Conservation (phyloP, 2,329 filamentous ascomycete genomes). For the Ascochyta fabae region DNA sequence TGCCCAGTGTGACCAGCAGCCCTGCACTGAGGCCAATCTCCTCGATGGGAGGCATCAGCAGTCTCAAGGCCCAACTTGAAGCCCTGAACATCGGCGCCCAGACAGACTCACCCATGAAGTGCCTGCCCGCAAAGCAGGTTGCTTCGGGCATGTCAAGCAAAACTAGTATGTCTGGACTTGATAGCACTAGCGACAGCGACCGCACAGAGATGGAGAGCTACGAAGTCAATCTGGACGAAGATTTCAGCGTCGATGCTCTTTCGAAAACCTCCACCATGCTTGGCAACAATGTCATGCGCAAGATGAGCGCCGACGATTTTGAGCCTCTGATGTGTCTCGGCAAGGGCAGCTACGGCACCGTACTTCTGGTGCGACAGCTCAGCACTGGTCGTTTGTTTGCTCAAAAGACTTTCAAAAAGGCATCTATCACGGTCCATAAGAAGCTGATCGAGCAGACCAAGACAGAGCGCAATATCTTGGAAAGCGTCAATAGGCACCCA, state of each 20-base stretch:
- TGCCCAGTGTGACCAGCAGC: constrained; percentile 59
- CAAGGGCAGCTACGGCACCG: constrained; percentile 95
- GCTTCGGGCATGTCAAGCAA: constrained; percentile 59
- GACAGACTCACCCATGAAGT: constrained; percentile 60
- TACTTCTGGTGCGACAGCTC: constrained; percentile 89
- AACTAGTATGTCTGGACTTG: constrained; percentile 62
- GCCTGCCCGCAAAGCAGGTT: constrained; percentile 38
- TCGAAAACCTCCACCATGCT: constrained; percentile 45
- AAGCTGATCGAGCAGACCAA: constrained; percentile 96
- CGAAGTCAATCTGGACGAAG: constrained; percentile 81
- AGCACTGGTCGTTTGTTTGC: constrained; percentile 88
- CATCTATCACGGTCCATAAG: constrained; percentile 92
- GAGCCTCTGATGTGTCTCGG: constrained; percentile 89
- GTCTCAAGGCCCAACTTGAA: constrained; percentile 81
- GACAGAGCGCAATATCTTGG: constrained; percentile 92
- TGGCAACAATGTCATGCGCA: constrained; percentile 65
- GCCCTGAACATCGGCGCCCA: constrained; percentile 71
- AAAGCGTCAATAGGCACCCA: constrained; percentile 94
- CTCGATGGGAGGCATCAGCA: constrained; percentile 74
- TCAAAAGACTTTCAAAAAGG: constrained; percentile 99
- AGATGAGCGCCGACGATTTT: constrained; percentile 93
- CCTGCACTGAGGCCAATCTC: constrained; percentile 59
- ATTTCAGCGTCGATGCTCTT: constrained; percentile 72
- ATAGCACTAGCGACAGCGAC: constrained; percentile 65
- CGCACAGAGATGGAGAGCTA: constrained; percentile 80